Evolutionary conservation across 345 rosid genomes (phyloP), one percentile per base, ranked within the genome.

Genomic region (Salix dunnii): DNA sequence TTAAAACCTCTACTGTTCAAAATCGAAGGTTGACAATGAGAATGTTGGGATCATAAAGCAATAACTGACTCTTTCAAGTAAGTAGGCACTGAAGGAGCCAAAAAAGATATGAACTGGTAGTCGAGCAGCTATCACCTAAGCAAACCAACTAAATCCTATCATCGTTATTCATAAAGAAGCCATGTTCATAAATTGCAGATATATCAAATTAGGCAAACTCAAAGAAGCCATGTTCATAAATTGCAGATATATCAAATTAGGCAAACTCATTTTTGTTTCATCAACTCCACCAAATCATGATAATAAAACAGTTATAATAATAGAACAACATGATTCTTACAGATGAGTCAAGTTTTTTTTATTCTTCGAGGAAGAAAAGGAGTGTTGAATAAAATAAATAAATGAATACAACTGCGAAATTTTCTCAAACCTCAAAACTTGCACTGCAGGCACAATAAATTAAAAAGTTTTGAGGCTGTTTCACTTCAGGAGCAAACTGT

Each of bases 401-500:
- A 35, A 67, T 21, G 31, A 30, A 58, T 20, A 33, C 48, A 27
- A 18, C 25, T n/a, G 5, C 7, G 0, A n/a, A 71, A 64, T 20
- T 35, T 72, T 49, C 73, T 60, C 70, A 67, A 28, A 27, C 38
- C 43, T 66, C 61, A 73, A 21, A 7, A 5, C 17, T 67, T 27
- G 27, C 65, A 70, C 25, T 68, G 67, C 74, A 67, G 43, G 2
- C 3, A 8, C 18, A 66, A 14, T 48, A 40, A 31, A n/a, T 3
- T 23, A 38, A 70, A 25, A 1, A 40, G 66, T 23, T 68, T 42
- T 65, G 16, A 76, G 63, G 43, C 20, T 17, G 66, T 64, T 76
- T 74, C 12, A 10, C 35, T 82, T 60, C 71, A 51, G 70, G 64
- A 74, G 78, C 78, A 79, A 70, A 66, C 76, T 21, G 61, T 61